Conservation (phyloP, 441 rosid species). For the Erodium texanum region DNA sequence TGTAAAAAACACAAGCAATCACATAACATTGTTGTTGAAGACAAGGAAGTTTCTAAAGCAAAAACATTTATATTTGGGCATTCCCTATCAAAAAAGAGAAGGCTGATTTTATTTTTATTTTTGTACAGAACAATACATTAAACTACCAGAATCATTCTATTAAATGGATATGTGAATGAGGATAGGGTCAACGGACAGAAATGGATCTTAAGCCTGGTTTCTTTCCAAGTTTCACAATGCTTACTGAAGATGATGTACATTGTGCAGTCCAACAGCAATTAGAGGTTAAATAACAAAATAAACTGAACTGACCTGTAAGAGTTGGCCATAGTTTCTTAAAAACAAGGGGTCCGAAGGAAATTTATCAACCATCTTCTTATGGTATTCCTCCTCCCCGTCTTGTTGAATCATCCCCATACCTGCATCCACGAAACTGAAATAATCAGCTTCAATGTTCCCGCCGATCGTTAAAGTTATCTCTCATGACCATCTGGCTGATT, state of each 20-base stretch:
- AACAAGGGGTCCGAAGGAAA: constrained; percentile 64
- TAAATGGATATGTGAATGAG: neutral
- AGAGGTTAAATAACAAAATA: neutral
- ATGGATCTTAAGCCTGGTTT: neutral
- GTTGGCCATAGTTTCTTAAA: constrained; percentile 58
- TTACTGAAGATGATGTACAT: neutral
- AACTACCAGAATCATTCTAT: neutral
- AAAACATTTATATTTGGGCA: too few relatives aligned
- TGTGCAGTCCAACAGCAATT: neutral
- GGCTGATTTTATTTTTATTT: too few relatives aligned
- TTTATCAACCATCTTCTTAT: constrained; percentile 51
- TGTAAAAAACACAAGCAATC: too few relatives aligned
- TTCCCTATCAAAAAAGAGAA: too few relatives aligned
- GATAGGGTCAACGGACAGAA: neutral
- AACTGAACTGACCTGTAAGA: constrained; percentile 44
- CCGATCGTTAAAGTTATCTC: constrained; percentile 41
- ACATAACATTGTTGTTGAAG: too few relatives aligned
- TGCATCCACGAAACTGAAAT: constrained; percentile 41
- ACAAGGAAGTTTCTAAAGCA: too few relatives aligned
- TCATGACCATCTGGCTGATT: constrained; percentile 6
- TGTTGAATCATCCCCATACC: constrained; percentile 40
- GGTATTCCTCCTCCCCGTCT: constrained; percentile 39
- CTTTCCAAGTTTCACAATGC: neutral
- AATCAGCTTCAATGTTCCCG: constrained; percentile 32
- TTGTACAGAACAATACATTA: neutral